Conservation (phyloP, 2,329 filamentous ascomycete genomes). For the Fusarium musae region DNA sequence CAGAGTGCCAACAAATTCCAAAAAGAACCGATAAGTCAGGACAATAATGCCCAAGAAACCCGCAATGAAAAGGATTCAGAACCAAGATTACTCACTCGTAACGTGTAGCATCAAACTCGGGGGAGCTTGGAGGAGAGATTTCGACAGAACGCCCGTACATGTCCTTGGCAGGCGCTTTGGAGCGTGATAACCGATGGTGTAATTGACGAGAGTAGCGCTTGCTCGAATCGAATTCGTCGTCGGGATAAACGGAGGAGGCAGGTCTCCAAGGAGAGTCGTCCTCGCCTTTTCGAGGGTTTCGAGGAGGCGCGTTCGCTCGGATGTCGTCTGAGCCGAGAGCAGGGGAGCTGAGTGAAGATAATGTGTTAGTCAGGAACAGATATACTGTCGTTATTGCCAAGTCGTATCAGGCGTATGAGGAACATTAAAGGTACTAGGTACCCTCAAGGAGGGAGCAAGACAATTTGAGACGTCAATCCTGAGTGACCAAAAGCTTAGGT, state of each 20-base stretch:
- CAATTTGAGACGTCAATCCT: not conserved
- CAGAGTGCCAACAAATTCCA: not conserved
- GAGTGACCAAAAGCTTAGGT: not conserved
- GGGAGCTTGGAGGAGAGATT: conserved; percentile 68
- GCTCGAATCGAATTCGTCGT: conserved; percentile 36
- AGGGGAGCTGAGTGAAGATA: conserved; percentile 39
- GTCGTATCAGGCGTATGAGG: not conserved
- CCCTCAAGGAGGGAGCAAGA: not conserved
- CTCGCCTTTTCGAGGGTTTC: conserved; percentile 49
- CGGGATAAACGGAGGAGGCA: conserved; percentile 65
- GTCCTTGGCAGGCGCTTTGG: conserved; percentile 42
- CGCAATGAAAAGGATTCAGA: not conserved
- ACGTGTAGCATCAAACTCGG: conserved; percentile 55
- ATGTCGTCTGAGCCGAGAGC: conserved; percentile 36
- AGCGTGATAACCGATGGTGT: conserved; percentile 51
- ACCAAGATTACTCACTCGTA: conserved; percentile 55
- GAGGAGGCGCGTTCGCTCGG: conserved; percentile 43
- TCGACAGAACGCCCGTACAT: conserved; percentile 47
- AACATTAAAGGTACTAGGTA: not conserved
- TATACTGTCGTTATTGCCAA: not conserved
- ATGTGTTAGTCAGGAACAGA: conserved; percentile 33
- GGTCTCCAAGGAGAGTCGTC: conserved; percentile 54
- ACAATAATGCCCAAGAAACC: conserved; percentile 29
- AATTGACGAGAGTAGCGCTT: conserved; percentile 25
- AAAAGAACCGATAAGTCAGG: not conserved